A percentile compares a stretch with the other conserved stretches of the same genome.
Conservation (phyloP, 2,329 filamentous ascomycete genomes). For the Fusarium zealandicum region DNA sequence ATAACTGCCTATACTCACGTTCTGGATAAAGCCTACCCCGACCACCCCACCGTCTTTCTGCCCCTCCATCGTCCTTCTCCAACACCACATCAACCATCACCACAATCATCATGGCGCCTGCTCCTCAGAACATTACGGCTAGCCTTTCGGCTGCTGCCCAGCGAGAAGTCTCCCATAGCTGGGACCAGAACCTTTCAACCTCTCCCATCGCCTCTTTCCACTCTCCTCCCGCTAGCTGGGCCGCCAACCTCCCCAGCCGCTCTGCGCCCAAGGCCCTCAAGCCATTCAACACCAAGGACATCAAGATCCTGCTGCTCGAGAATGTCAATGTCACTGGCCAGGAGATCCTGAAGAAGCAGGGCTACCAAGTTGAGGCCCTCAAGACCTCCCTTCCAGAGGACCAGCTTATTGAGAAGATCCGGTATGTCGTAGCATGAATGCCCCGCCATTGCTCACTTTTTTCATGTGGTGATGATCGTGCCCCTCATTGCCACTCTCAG, state of each 20-base stretch:
- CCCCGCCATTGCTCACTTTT: slow-evolving; percentile 26
- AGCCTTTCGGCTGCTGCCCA: slow-evolving; percentile 46
- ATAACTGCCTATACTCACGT: neutral
- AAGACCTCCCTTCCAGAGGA: slow-evolving; percentile 92
- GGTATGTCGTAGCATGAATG: slow-evolving; percentile 58
- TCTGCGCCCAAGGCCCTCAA: slow-evolving; percentile 77
- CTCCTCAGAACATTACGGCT: slow-evolving; percentile 57
- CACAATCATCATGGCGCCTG: slow-evolving; percentile 49
- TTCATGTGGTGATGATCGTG: slow-evolving; percentile 15
- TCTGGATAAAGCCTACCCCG: slow-evolving; percentile 15
- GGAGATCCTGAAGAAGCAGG: slow-evolving; percentile 82
- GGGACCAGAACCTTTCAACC: slow-evolving; percentile 69
- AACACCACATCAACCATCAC: slow-evolving; percentile 16
- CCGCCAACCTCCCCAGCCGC: slow-evolving; percentile 50
- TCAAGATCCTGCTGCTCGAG: slow-evolving; percentile 94
- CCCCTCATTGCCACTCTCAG: slow-evolving; percentile 23
- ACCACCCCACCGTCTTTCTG: slow-evolving; percentile 15
- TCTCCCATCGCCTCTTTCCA: slow-evolving; percentile 80
- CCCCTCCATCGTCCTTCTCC: slow-evolving; percentile 39
- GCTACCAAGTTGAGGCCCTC: slow-evolving; percentile 92
- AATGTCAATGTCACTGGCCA: slow-evolving; percentile 93
- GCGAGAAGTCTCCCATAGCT: slow-evolving; percentile 61
- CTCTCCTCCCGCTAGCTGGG: slow-evolving; percentile 72
- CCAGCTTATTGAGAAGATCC: slow-evolving; percentile 95
- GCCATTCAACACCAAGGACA: slow-evolving; percentile 93